phyloP scores from a whole-genome alignment of 345 rosid species.

The Cardiospermum halicacabum region DNA sequence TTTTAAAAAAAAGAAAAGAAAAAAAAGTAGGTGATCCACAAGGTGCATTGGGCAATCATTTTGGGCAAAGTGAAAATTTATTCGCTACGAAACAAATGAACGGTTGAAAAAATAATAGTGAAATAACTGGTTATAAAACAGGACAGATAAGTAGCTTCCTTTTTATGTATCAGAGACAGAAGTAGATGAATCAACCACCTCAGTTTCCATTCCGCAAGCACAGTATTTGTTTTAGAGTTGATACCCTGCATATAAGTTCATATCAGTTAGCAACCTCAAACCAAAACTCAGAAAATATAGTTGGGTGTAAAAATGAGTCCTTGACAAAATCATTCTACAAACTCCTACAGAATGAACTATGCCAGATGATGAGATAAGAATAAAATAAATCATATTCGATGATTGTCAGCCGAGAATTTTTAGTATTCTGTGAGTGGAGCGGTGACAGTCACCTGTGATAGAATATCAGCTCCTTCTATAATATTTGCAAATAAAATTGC shows the following conservation, averaged over 20 bases:
- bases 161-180: not conserved
- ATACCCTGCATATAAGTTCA: constrained; percentile 27
- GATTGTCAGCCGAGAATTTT: no score
- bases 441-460: not conserved
- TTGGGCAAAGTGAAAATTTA: no score
- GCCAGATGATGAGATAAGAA: not conserved
- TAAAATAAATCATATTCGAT: not conserved
- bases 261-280: not conserved
- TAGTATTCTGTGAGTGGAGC: no score
- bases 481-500: not conserved
- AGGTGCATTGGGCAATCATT: no score
- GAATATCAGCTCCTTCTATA: not conserved
- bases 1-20: no score
- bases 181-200: constrained; percentile 38
- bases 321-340: not conserved
- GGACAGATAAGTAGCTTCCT: not conserved
- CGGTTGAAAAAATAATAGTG: no score
- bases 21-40: no score
- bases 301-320: not conserved
- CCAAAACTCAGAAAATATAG: not conserved
- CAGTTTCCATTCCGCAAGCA: constrained; percentile 69
- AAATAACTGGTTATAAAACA: no score
- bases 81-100: no score
- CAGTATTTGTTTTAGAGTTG: constrained; percentile 27
- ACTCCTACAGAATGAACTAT: not conserved